Evolutionary conservation across 1,284 basidiomycete species (phyloP).

Genomic region (Rhodotorula sp.): DNA sequence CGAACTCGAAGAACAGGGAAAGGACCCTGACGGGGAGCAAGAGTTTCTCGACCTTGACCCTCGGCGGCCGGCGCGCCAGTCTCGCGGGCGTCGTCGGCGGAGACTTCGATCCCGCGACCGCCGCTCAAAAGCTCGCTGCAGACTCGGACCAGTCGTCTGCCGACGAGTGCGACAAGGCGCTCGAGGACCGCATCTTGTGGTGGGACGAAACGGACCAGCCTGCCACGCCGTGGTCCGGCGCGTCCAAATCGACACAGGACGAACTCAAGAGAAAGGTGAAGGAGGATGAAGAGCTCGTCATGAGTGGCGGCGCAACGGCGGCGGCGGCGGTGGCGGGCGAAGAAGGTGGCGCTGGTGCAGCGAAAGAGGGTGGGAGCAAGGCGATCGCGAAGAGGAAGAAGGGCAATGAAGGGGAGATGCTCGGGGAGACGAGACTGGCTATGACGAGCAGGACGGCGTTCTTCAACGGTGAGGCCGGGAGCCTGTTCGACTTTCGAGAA

Average conservation of each 20-base stretch:
- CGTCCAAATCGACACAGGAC: constrained; percentile 17
- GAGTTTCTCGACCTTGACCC: constrained; percentile 32
- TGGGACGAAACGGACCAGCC: constrained; percentile 30
- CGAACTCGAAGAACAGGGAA: neutral
- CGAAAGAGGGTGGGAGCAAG: no score
- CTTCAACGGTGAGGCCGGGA: constrained; percentile 63
- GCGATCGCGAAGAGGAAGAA: no score
- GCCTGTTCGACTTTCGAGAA: neutral
- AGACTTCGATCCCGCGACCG: neutral
- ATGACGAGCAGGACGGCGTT: constrained; percentile 95
- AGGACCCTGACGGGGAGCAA: neutral
- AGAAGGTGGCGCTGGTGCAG: constrained; percentile 43
- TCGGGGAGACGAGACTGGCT: constrained; percentile 75
- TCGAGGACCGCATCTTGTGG: constrained; percentile 46
- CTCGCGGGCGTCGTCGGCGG: constrained; percentile 42
- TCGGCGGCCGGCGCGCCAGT: neutral
- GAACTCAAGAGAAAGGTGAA: constrained; percentile 42
- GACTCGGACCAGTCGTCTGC: neutral
- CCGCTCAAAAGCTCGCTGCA: neutral
- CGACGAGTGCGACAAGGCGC: constrained; percentile 50
- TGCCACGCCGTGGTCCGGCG: constrained; percentile 1
- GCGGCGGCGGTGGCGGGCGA: constrained; percentile 35
- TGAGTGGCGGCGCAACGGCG: constrained; percentile 32
- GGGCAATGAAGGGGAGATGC: constrained; percentile 52
- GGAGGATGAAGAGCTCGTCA: constrained; percentile 1